Evolutionary conservation across 2,329 filamentous ascomycete genomes (phyloP).

Genomic region (Leptographium radiaticola): DNA sequence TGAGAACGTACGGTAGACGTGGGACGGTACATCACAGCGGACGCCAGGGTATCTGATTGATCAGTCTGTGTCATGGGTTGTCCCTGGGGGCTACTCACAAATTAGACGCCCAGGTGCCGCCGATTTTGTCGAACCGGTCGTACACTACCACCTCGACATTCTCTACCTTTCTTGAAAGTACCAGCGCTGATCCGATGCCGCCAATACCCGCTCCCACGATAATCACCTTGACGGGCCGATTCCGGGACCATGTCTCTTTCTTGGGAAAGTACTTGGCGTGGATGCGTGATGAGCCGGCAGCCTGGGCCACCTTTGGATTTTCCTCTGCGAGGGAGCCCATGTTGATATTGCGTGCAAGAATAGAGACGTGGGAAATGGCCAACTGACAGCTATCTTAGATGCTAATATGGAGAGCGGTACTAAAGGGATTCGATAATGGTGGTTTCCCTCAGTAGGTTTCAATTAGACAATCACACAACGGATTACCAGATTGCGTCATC

Average conservation of each 20-base stretch:
- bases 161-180: constrained; percentile 7
- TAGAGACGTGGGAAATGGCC: no score
- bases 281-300: no score
- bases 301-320: no score
- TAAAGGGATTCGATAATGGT: no score
- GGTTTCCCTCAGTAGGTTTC: no score
- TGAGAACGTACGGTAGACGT: constrained; percentile 5
- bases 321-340: no score
- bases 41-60: constrained; percentile 3
- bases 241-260: neutral
- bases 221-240: neutral
- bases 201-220: constrained; percentile 35
- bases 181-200: constrained; percentile 21
- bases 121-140: constrained; percentile 1
- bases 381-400: no score
- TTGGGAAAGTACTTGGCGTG: neutral
- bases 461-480: no score
- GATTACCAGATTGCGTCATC: no score
- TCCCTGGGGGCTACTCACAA: neutral
- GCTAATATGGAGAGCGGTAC: no score
- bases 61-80: no score
- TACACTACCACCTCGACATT: constrained; percentile 4
- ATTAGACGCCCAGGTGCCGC: constrained; percentile 6
- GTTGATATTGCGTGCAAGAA: no score
- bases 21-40: constrained; percentile 13